These are phyloP conservation scores for Yamadazyma friedrichii DNA, from an alignment of 1,139 yeast genomes.

Conservation along the genomic window DNA sequence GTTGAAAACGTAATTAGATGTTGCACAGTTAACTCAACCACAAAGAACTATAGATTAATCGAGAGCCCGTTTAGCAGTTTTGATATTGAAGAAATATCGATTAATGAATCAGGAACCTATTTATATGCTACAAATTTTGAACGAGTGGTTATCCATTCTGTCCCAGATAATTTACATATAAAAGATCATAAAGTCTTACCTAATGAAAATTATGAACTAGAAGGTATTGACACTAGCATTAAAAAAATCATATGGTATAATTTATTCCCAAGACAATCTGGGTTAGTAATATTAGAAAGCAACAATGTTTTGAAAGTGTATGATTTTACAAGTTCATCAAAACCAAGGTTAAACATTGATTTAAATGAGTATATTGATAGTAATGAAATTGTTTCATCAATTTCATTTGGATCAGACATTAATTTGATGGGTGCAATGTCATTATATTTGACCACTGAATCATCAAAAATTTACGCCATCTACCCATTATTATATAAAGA, in stretches of 20 bases:
- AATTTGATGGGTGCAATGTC: conserved; percentile 34
- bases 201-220: conserved; percentile 17
- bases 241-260: conserved; percentile 35
- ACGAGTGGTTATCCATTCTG: conserved; percentile 24
- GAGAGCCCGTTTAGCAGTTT: conserved; percentile 10
- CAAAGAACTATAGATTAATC: conserved; percentile 22
- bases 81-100: conserved; percentile 23
- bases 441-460: conserved; percentile 30
- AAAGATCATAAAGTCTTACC: conserved; percentile 11
- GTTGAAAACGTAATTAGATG: conserved; percentile 29
- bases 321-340: conserved; percentile 25
- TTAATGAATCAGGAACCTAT: conserved; percentile 31
- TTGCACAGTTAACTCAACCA: conserved; percentile 23
- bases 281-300: conserved; percentile 32
- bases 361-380: conserved; percentile 12
- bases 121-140: conserved; percentile 33
- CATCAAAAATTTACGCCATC: conserved; percentile 27
- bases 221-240: conserved; percentile 19
- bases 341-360: conserved; percentile 26
- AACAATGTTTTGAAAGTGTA: conserved; percentile 23
- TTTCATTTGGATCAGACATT: conserved; percentile 33
- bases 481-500: conserved; percentile 29
- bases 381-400: conserved; percentile 24
- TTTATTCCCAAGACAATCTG: conserved; percentile 23
- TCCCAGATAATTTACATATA: conserved; percentile 20